Conservation (phyloP, 495 filamentous ascomycete genomes). For the Trichoderma parareesei region DNA sequence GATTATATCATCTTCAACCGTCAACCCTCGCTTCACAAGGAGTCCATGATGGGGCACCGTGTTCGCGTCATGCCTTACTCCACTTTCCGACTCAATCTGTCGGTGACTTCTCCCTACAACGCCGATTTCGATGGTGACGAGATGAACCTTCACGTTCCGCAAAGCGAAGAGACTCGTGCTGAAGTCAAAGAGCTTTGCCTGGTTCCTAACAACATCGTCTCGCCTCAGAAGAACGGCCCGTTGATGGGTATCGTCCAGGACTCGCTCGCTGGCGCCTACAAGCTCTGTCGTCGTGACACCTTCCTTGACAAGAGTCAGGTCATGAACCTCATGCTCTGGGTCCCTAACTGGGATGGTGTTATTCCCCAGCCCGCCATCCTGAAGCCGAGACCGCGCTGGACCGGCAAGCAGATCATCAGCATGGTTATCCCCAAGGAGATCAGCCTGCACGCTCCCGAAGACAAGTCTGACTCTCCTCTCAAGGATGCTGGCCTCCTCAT, state of each 20-base stretch:
- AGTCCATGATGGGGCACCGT: slow-evolving; percentile 99
- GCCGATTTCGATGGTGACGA: slow-evolving; percentile 99
- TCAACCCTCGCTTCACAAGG: slow-evolving; percentile 96
- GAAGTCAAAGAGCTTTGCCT: slow-evolving; percentile 90
- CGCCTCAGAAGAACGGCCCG: slow-evolving; percentile 90
- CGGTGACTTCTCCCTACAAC: slow-evolving; percentile 97
- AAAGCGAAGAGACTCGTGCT: slow-evolving; percentile 92
- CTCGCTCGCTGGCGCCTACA: slow-evolving; percentile 92
- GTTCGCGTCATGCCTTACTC: slow-evolving; percentile 98
- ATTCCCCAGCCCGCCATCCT: slow-evolving; percentile 86
- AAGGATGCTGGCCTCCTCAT: slow-evolving; percentile 77
- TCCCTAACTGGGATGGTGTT: slow-evolving; percentile 93
- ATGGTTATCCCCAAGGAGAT: slow-evolving; percentile 82
- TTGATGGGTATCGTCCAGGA: slow-evolving; percentile 99
- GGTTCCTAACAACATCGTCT: slow-evolving; percentile 96
- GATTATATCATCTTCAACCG: slow-evolving; percentile 99
- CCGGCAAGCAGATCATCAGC: slow-evolving; percentile 96
- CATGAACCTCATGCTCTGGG: slow-evolving; percentile 95
- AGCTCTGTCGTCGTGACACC: slow-evolving; percentile 85
- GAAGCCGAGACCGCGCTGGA: slow-evolving; percentile 89
- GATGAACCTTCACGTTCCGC: slow-evolving; percentile 97
- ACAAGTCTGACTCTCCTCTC: slow-evolving; percentile 51
- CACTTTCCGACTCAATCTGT: slow-evolving; percentile 93
- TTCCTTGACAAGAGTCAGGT: slow-evolving; percentile 85
- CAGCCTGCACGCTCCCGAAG: slow-evolving; percentile 61